These are phyloP conservation scores for Solanum corneliomulleri DNA, from an alignment of 257 asterid species.

Conservation along the genomic window DNA sequence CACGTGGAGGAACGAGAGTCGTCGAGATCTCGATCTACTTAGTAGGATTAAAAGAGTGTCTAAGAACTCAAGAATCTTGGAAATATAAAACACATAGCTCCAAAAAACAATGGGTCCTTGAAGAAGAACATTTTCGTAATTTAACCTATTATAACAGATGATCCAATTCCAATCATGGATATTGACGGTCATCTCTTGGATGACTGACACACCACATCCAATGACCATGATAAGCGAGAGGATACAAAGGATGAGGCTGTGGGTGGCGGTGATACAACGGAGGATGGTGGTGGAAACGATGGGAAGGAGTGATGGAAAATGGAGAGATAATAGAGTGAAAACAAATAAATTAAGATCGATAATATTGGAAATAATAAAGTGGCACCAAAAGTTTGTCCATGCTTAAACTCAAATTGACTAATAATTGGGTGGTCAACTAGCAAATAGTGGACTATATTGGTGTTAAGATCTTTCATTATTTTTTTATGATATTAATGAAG, in stretches of 20 bases:
- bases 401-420: constrained; percentile 56
- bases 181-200: constrained; percentile 49
- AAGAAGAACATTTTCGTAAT: constrained; percentile 30
- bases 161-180: constrained; percentile 36
- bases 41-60: constrained; percentile 58
- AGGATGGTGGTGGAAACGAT: constrained; percentile 32
- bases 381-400: constrained; percentile 48
- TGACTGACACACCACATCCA: constrained; percentile 47
- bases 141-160: constrained; percentile 30
- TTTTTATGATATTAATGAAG: neutral
- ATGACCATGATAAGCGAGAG: constrained; percentile 58
- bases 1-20: constrained; percentile 83
- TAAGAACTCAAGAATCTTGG: constrained; percentile 57
- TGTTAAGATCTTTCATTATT: constrained; percentile 29
- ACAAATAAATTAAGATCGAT: constrained; percentile 49
- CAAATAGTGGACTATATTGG: constrained; percentile 33
- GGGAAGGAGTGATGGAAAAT: constrained; percentile 13
- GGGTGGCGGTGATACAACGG: constrained; percentile 59
- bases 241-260: constrained; percentile 59
- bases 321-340: constrained; percentile 37
- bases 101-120: constrained; percentile 63
- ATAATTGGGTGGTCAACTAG: constrained; percentile 59
- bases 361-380: constrained; percentile 32
- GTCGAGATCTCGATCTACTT: constrained; percentile 29
- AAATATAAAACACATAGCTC: constrained; percentile 67